Percentiles rank a stretch among this genome's conserved stretches.
These are phyloP conservation scores for Pisolithus albus DNA, from an alignment of 768 basidiomycete genomes.

Conservation along the genomic window DNA sequence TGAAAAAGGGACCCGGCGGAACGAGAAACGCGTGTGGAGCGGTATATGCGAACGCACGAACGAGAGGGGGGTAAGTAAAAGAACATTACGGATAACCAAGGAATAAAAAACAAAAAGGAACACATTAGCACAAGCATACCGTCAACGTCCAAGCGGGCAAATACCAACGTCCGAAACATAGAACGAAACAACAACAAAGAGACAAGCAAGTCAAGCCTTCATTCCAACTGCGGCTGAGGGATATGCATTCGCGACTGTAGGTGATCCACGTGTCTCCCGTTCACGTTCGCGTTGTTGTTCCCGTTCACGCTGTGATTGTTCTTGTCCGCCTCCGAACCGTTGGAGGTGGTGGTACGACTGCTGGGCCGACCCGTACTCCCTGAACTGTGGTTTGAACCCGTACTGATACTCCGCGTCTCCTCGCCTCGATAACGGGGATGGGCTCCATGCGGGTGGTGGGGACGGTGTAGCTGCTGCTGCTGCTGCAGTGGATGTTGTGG, in stretches of 20 bases:
- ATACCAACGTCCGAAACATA: neutral
- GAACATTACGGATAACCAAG: too few relatives aligned
- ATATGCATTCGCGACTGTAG: constrained; percentile 37
- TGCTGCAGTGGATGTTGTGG: neutral
- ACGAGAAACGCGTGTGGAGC: too few relatives aligned
- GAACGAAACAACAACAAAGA: too few relatives aligned
- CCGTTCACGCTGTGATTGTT: neutral
- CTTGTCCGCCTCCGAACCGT: too few relatives aligned
- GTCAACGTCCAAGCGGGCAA: too few relatives aligned
- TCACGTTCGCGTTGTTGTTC: neutral
- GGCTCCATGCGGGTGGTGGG: constrained; percentile 28
- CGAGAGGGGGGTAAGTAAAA: too few relatives aligned
- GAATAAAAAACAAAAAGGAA: too few relatives aligned
- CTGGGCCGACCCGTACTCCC: neutral
- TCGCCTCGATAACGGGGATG: constrained; percentile 31
- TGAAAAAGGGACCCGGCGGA: too few relatives aligned
- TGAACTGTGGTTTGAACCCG: neutral
- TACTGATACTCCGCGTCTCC: constrained; percentile 19
- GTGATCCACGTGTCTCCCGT: constrained; percentile 29
- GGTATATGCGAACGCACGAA: too few relatives aligned
- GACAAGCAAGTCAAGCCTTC: constrained; percentile 28
- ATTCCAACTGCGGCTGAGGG: constrained; percentile 44
- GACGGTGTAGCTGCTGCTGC: constrained; percentile 14
- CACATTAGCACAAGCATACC: too few relatives aligned
- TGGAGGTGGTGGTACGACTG: neutral